These are phyloP conservation scores for Karstenula rhodostoma DNA, from an alignment of 2,329 filamentous ascomycete species.

Conservation along the genomic window DNA sequence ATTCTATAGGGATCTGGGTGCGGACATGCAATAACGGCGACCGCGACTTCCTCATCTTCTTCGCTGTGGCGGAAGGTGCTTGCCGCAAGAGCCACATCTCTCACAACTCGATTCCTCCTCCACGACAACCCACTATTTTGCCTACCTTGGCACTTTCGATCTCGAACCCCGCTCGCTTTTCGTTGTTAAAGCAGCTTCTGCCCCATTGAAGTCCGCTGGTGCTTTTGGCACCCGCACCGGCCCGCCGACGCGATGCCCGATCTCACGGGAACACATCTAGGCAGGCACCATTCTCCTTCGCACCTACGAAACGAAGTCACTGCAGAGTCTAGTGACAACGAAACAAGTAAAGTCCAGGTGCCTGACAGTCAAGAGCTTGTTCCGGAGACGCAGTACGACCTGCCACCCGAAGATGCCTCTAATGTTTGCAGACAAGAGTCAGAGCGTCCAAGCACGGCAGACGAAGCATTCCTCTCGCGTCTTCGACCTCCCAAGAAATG, in stretches of 20 bases:
- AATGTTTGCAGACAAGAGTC: not conserved
- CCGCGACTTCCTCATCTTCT: conserved; percentile 25
- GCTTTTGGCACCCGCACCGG: not conserved
- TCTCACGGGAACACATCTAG: conserved; percentile 18
- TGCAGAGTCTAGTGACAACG: conserved; percentile 25
- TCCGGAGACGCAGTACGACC: conserved; percentile 30
- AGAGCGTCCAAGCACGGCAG: not conserved
- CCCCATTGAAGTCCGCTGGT: not conserved
- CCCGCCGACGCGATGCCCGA: conserved; percentile 24
- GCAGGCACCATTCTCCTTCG: conserved; percentile 24
- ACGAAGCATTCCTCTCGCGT: not conserved
- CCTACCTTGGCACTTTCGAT: not conserved
- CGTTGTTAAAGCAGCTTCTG: not conserved
- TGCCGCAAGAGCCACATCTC: conserved; percentile 13
- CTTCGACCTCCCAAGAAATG: not conserved
- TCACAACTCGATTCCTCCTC: conserved; percentile 1
- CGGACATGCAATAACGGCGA: not conserved
- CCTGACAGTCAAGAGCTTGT: conserved; percentile 28
- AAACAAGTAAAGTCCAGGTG: conserved; percentile 22
- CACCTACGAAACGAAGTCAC: conserved; percentile 32
- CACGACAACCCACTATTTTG: conserved; percentile 1
- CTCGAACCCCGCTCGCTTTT: not conserved
- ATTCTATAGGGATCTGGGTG: not conserved
- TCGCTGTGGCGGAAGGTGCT: conserved; percentile 21
- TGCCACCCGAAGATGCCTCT: not conserved